Evolutionary conservation across 345 rosid genomes (phyloP).

Genomic region (Arabis hirsuta): DNA sequence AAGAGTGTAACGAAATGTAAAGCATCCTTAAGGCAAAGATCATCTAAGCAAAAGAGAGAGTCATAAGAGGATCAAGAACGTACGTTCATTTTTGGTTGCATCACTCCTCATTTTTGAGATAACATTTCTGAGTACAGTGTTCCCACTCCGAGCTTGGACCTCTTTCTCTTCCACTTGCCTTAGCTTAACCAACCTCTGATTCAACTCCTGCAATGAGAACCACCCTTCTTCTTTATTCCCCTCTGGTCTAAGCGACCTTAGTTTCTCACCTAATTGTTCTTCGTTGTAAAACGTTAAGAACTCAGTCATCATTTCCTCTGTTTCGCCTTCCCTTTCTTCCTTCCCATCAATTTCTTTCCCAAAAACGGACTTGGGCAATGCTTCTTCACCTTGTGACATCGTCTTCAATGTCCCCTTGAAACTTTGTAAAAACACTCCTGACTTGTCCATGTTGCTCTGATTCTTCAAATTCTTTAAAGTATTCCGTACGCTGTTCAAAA

Average conservation of each 20-base stretch:
- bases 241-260: constrained; percentile 56
- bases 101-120: constrained; percentile 32
- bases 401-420: constrained; percentile 41
- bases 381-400: constrained; percentile 48
- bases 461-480: constrained; percentile 44
- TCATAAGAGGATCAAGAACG: constrained; percentile 38
- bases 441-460: constrained; percentile 26
- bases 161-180: constrained; percentile 67
- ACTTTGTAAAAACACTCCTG: constrained; percentile 18
- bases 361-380: constrained; percentile 45
- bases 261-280: constrained; percentile 58
- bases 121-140: constrained; percentile 5
- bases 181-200: constrained; percentile 67
- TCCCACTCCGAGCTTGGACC: constrained; percentile 11
- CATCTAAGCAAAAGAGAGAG: constrained; percentile 6
- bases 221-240: constrained; percentile 44
- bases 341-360: constrained; percentile 47
- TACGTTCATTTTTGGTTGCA: constrained; percentile 43
- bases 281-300: constrained; percentile 48
- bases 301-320: constrained; percentile 43
- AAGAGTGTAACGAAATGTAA: neutral
- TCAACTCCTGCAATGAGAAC: constrained; percentile 79
- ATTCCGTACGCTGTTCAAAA: constrained; percentile 37
- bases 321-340: constrained; percentile 29
- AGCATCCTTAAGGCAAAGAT: neutral